Conservation (phyloP, 164 flowering plant species). For the Vitis rotundifolia region DNA sequence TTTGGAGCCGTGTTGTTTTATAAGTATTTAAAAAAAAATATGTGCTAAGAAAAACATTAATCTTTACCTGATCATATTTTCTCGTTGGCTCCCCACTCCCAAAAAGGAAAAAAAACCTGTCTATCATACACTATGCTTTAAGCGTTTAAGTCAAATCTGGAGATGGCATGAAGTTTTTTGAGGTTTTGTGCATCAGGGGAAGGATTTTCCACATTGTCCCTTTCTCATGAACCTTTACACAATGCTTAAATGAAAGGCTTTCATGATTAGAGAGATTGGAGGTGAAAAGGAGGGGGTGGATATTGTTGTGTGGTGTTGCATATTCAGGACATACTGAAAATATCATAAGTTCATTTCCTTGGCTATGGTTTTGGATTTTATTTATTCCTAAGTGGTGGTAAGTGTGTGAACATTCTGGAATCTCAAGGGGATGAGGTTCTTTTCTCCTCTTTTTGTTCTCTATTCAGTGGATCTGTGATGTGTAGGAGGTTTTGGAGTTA, state of each 20-base stretch:
- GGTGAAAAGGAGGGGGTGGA: neutral
- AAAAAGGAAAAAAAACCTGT: neutral
- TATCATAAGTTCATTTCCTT: neutral
- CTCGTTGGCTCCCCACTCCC: no score
- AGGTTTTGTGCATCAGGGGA: neutral
- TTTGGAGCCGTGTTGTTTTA: neutral
- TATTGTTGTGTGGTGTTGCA: neutral
- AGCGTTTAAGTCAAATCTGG: neutral
- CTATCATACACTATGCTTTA: neutral
- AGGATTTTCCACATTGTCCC: neutral
- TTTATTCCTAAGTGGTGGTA: no score
- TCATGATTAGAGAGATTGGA: neutral
- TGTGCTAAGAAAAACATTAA: neutral
- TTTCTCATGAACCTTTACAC: neutral
- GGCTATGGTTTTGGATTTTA: neutral
- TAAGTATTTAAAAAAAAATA: neutral
- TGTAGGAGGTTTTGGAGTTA: no score
- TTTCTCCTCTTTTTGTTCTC: no score
- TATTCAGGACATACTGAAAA: neutral
- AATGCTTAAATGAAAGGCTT: neutral
- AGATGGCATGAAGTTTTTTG: neutral
- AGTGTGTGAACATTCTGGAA: neutral
- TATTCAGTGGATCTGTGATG: no score
- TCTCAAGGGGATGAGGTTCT: neutral
- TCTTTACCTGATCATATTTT: no score